Conservation (phyloP, 2,329 filamentous ascomycete species). For the Calonectria pseudoreteaudii region DNA sequence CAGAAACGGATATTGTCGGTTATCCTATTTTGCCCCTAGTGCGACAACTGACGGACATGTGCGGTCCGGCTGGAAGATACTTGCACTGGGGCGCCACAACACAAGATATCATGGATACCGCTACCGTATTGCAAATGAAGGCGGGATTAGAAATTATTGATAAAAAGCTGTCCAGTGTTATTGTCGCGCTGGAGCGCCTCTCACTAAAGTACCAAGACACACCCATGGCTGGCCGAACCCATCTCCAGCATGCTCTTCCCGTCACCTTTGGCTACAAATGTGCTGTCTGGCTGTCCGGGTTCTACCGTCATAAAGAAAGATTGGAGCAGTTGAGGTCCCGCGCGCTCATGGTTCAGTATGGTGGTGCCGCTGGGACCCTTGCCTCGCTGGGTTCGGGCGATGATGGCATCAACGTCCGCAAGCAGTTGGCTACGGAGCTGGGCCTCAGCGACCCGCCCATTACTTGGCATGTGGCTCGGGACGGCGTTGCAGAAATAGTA, state of each 20-base stretch:
- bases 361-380: neutral
- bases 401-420: neutral
- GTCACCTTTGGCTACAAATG: neutral
- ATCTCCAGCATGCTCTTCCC: neutral
- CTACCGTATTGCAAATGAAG: slow-evolving; percentile 40
- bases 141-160: neutral
- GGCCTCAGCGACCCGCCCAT: neutral
- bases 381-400: neutral
- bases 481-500: neutral
- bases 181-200: neutral
- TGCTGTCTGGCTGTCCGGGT: neutral
- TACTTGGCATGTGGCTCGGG: neutral
- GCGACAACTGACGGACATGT: neutral
- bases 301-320: neutral
- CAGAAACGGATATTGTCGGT: neutral
- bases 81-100: slow-evolving; percentile 71
- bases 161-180: neutral
- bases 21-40: slow-evolving; percentile 40
- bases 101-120: slow-evolving; percentile 70
- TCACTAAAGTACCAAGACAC: neutral
- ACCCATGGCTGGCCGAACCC: neutral
- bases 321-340: neutral
- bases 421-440: neutral
- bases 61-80: slow-evolving; percentile 46
- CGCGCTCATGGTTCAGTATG: neutral